Evolutionary conservation across 192 early-diverging fungal genomes (phyloP), one percentile per base, ranked within the genome.

Genomic region (Funneliformis mosseae): DNA sequence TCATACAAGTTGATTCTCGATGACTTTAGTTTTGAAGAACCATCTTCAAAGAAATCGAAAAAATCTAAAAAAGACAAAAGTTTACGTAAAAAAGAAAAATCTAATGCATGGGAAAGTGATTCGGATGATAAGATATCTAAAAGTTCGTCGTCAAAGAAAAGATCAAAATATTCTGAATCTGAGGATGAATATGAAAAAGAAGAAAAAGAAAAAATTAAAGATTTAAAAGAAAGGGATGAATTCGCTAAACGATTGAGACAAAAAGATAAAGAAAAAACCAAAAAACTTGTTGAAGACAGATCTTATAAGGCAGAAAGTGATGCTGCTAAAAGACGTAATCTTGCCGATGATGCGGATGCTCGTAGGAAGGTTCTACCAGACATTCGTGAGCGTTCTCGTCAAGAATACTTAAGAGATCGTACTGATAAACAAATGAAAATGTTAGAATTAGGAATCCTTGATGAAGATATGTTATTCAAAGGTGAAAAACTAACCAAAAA

Each of bases 151-250:
- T 68, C 38, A 41, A 64, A 67, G 80, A 68, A 73, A 61, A 28
- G 25, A 25, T 28, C 50, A 14, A 6, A 42, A 21, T 27, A 46
- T 18, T 60, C 33, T 23, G 84, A 85, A 14, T 73, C 86, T 59
- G 88, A 87, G 42, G 84, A 86, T 60, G 91, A 90, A 66, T 82
- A 87, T 62, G 85, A 89, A 74, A 80, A 84, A 70, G 83, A 80
- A 46, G 83, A 87, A 21, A 83, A 62, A 27, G 92, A 92, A 41
- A 91, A 90, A 48, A 82, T 87, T 62, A 81, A 89, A 63, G 97
- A 99, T 87, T 78, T 94, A 14, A 85, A 86, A 69, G 97, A 99
- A 84, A 91, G 96, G 62, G 97, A 99, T 78, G 97, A 95, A 81
- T 95, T 97, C 86, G 94, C 93, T 6, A 88, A 93, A 64, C 84